Conservation (phyloP, 495 filamentous ascomycete species). For the Tetracladium setigerum region DNA sequence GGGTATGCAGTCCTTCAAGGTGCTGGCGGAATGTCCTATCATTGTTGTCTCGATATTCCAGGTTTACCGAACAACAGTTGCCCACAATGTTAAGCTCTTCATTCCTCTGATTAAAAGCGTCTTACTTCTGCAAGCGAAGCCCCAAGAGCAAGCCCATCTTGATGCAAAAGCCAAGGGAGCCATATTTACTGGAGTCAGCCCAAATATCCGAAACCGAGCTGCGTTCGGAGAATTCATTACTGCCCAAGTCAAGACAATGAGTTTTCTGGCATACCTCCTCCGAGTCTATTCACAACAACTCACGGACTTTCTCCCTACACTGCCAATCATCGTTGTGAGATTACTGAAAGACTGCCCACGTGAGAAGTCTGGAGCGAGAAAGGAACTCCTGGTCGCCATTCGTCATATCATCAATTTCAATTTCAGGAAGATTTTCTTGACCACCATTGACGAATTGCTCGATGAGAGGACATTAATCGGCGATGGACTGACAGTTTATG, state of each 20-base stretch:
- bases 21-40: constrained; percentile 94
- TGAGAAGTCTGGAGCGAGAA: constrained; percentile 86
- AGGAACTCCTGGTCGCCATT: constrained; percentile 93
- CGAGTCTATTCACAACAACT: constrained; percentile 82
- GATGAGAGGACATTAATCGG: constrained; percentile 92
- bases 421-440: constrained; percentile 89
- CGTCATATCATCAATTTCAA: constrained; percentile 99
- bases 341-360: constrained; percentile 89
- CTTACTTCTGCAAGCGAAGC: constrained; percentile 80
- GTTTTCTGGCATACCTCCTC: constrained; percentile 90
- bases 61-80: constrained; percentile 70
- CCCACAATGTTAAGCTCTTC: constrained; percentile 82
- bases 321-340: constrained; percentile 88
- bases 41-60: constrained; percentile 99
- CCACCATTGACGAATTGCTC: constrained; percentile 89
- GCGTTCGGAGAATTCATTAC: constrained; percentile 98
- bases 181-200: constrained; percentile 89
- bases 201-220: constrained; percentile 85
- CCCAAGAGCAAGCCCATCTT: constrained; percentile 84
- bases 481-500: constrained; percentile 92
- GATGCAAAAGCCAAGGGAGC: constrained; percentile 67
- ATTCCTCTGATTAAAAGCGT: constrained; percentile 91
- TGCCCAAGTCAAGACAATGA: constrained; percentile 99
- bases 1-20: constrained; percentile 99
- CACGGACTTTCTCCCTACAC: constrained; percentile 76